Conservation (phyloP, 768 basidiomycete genomes). For the Postia placenta region DNA sequence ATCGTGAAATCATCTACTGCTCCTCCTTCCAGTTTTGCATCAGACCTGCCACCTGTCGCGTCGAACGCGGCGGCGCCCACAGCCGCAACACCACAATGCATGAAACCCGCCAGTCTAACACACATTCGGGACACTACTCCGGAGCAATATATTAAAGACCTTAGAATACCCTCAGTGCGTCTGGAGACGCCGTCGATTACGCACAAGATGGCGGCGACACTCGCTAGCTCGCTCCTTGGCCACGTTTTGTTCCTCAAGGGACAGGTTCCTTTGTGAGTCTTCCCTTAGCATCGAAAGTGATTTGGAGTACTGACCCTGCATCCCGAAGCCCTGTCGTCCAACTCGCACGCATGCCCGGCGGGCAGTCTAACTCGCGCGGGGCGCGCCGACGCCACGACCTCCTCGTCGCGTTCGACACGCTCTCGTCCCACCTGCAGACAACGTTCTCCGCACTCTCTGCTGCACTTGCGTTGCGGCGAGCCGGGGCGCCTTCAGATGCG, state of each 20-base stretch:
- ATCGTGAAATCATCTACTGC: constrained; percentile 2
- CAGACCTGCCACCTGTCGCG: background rate
- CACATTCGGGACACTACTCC: background rate
- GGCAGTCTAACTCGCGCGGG: constrained; percentile 42
- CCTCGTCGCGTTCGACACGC: constrained; percentile 59
- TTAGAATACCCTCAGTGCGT: constrained; percentile 32
- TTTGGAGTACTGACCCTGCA: background rate
- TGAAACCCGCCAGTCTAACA: background rate
- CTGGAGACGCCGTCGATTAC: constrained; percentile 50
- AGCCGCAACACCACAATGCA: too few species aligned
- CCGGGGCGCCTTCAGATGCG: background rate
- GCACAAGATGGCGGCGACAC: constrained; percentile 54
- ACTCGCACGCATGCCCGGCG: constrained; percentile 46
- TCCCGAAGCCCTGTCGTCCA: constrained; percentile 56
- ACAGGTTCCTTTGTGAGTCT: constrained; percentile 73
- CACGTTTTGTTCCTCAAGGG: constrained; percentile 75
- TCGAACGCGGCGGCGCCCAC: background rate
- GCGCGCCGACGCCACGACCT: constrained; percentile 58
- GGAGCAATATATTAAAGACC: background rate
- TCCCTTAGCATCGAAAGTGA: too few species aligned
- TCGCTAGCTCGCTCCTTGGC: constrained; percentile 56
- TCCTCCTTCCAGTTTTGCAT: constrained; percentile 4
- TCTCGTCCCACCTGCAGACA: constrained; percentile 67
- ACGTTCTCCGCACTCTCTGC: constrained; percentile 71
- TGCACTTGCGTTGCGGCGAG: constrained; percentile 40